Evolutionary conservation across 768 basidiomycete species (phyloP).

Genomic region (Suillus cothurnatus): DNA sequence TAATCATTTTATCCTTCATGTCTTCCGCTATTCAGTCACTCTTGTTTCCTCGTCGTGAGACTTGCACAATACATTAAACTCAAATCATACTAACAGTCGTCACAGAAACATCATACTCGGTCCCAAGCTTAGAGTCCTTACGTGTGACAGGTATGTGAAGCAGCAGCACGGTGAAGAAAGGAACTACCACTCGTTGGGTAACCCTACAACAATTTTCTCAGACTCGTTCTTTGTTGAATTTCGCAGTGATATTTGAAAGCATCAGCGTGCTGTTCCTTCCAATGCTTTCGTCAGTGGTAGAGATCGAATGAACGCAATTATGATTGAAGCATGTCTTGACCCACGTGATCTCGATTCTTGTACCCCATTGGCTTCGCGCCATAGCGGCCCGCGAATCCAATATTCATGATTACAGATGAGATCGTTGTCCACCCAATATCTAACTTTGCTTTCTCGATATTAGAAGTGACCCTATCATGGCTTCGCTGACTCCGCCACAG

Average conservation of each 20-base stretch:
- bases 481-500: constrained; percentile 65
- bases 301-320: background rate
- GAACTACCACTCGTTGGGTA: too few species aligned
- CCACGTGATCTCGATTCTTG: background rate
- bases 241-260: background rate
- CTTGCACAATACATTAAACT: background rate
- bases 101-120: background rate
- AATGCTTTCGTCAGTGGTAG: background rate
- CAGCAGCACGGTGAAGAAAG: background rate
- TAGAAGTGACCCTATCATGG: constrained; percentile 31
- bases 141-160: background rate
- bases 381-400: background rate
- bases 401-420: background rate
- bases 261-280: too few species aligned
- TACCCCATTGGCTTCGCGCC: background rate
- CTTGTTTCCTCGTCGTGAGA: background rate
- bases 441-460: background rate
- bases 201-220: too few species aligned
- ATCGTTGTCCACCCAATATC: constrained; percentile 1
- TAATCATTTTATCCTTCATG: background rate
- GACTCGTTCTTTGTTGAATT: too few species aligned
- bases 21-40: background rate
- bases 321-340: background rate
- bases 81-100: background rate
- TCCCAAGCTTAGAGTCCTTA: background rate